Percentiles rank a stretch among this genome's conserved stretches.
Evolutionary conservation across 805 yeast species (phyloP).

Genomic region (Candida takata): DNA sequence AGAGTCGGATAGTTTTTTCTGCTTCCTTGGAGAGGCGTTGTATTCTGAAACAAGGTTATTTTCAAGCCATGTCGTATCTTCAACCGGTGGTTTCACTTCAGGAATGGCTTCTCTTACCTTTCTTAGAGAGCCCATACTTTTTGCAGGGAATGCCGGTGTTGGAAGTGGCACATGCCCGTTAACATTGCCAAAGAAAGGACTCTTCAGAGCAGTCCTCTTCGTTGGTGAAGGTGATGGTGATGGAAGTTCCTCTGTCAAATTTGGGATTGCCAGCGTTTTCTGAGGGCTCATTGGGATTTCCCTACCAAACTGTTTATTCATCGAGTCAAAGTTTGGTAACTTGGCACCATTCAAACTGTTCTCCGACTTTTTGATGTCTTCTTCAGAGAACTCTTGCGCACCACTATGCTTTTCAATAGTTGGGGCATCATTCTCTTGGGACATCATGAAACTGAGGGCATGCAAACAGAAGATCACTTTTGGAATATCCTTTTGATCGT

Average conservation of each 20-base stretch:
- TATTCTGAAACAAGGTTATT: slow-evolving; percentile 10
- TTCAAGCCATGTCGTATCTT: neutral
- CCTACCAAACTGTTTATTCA: slow-evolving; percentile 36
- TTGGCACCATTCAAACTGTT: slow-evolving; percentile 55
- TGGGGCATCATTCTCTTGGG: slow-evolving; percentile 48
- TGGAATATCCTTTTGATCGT: slow-evolving; percentile 87
- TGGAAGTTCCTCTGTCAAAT: neutral
- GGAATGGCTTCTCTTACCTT: neutral
- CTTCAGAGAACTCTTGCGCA: slow-evolving; percentile 52
- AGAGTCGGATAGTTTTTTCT: slow-evolving; percentile 13
- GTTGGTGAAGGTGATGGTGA: slow-evolving; percentile 2
- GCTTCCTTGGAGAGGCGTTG: slow-evolving; percentile 18
- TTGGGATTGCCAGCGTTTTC: slow-evolving; percentile 7
- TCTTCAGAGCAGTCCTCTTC: slow-evolving; percentile 5
- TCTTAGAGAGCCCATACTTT: slow-evolving; percentile 3
- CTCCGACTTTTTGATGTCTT: slow-evolving; percentile 64
- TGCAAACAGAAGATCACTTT: slow-evolving; percentile 91
- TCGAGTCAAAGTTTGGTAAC: slow-evolving; percentile 68
- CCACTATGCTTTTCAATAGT: slow-evolving; percentile 58
- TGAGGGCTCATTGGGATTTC: slow-evolving; percentile 12
- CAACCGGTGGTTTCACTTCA: neutral
- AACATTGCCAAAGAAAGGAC: slow-evolving; percentile 17
- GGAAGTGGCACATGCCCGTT: neutral
- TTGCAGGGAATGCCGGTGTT: slow-evolving; percentile 4
- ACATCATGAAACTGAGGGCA: slow-evolving; percentile 72